Percentiles rank a stretch among this genome's conserved stretches.
phyloP scores from a whole-genome alignment of 2,329 filamentous ascomycete genomes.

The Microsporum audouinii region DNA sequence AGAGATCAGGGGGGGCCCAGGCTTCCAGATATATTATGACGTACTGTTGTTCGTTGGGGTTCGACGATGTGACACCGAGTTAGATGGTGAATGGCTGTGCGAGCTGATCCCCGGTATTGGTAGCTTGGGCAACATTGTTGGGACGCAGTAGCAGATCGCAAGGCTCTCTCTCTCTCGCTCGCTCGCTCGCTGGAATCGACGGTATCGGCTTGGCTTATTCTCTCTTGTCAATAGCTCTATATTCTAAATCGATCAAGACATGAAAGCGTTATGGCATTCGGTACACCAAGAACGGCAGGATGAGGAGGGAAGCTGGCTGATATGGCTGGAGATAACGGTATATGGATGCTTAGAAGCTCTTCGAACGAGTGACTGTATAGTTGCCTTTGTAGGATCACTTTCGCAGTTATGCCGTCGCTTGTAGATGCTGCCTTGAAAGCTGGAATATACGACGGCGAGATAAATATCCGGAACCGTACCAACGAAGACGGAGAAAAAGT shows the following conservation, averaged over 20 bases:
- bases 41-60: constrained; percentile 28
- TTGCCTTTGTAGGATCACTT: background rate
- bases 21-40: background rate
- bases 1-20: background rate
- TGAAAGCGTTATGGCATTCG: background rate
- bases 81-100: constrained; percentile 2
- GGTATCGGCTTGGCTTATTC: background rate
- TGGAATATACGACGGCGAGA: background rate
- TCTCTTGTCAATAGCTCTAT: background rate
- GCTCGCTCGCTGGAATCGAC: background rate
- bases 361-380: background rate
- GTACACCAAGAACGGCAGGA: background rate
- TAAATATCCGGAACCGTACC: background rate
- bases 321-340: background rate
- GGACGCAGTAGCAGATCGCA: background rate
- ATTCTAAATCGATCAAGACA: background rate
- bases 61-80: constrained; percentile 24
- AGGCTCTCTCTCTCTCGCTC: background rate
- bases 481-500: background rate
- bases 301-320: background rate
- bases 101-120: constrained; percentile 9
- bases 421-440: background rate
- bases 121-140: constrained; percentile 21
- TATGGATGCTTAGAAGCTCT: background rate
- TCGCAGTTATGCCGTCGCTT: background rate